Percentiles rank a stretch among this genome's conserved stretches.
phyloP scores from a whole-genome alignment of 139 green algal species.

The Microglena sp. region DNA sequence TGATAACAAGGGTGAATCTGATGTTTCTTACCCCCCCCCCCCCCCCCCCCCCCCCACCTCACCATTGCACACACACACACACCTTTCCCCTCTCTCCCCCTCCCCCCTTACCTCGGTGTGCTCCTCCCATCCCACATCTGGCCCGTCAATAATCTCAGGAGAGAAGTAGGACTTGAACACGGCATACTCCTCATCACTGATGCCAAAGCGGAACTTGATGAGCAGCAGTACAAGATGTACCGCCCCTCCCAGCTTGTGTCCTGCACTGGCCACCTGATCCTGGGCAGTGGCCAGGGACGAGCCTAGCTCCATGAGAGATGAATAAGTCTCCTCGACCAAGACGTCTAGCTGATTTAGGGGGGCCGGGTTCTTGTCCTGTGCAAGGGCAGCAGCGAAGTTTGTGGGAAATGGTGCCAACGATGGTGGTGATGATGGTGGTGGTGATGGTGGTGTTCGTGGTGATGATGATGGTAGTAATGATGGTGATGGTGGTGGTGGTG shows the following conservation, averaged over 20 bases:
- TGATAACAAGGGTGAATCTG: no score
- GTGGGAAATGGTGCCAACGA: background rate
- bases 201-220: slow-evolving; percentile 22
- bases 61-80: background rate
- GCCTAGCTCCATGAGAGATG: slow-evolving; percentile 17
- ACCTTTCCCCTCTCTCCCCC: background rate
- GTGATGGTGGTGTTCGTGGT: background rate
- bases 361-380: slow-evolving; percentile 49
- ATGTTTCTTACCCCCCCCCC: no score
- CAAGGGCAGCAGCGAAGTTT: background rate
- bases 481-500: background rate
- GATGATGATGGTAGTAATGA: background rate
- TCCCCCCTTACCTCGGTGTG: slow-evolving; percentile 17
- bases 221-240: slow-evolving; percentile 49
- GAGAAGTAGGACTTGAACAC: slow-evolving; percentile 22
- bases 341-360: slow-evolving; percentile 50
- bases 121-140: slow-evolving; percentile 44
- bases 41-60: background rate
- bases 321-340: slow-evolving; percentile 52
- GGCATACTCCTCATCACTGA: slow-evolving; percentile 11
- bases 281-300: slow-evolving; percentile 25
- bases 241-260: slow-evolving; percentile 20
- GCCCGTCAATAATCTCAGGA: slow-evolving; percentile 26
- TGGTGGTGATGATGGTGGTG: background rate
- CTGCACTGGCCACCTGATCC: slow-evolving; percentile 8